Evolutionary conservation across 768 basidiomycete genomes (phyloP).

Genomic region (Agrocybe pediades): DNA sequence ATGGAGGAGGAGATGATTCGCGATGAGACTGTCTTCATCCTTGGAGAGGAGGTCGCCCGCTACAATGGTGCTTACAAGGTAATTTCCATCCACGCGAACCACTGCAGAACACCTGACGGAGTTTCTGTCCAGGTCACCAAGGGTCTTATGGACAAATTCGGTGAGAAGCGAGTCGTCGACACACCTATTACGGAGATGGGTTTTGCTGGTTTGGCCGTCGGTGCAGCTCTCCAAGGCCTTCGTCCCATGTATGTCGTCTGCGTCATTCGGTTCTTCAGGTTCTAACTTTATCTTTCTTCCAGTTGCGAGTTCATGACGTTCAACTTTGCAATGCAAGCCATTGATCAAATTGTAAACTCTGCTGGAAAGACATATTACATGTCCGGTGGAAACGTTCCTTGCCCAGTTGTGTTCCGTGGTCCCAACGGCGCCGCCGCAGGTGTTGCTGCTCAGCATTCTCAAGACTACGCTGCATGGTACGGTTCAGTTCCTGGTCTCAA

Average conservation of each 20-base stretch:
- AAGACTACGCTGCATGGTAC: slow-evolving; percentile 97
- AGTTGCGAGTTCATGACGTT: slow-evolving; percentile 99
- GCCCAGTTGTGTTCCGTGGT: slow-evolving; percentile 99
- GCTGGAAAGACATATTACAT: slow-evolving; percentile 99
- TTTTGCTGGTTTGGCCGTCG: slow-evolving; percentile 95
- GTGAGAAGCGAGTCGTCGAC: slow-evolving; percentile 97
- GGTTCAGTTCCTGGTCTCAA: slow-evolving; percentile 94
- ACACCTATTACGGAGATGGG: slow-evolving; percentile 98
- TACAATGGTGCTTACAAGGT: slow-evolving; percentile 99
- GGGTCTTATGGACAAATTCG: slow-evolving; percentile 98
- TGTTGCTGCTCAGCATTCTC: slow-evolving; percentile 96
- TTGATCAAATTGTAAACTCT: slow-evolving; percentile 99
- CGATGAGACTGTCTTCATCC: slow-evolving; percentile 91
- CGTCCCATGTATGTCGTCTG: slow-evolving; percentile 73
- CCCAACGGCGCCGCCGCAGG: slow-evolving; percentile 98
- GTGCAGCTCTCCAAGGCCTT: slow-evolving; percentile 92
- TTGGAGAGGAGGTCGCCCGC: slow-evolving; percentile 97
- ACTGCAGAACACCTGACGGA: slow-evolving; percentile 12
- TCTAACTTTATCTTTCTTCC: slow-evolving; percentile 8
- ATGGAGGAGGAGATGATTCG: slow-evolving; percentile 99
- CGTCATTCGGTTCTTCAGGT: slow-evolving; percentile 6
- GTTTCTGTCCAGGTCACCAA: slow-evolving; percentile 78
- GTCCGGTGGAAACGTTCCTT: slow-evolving; percentile 98
- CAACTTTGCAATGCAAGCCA: slow-evolving; percentile 99
- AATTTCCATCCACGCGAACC: slow-evolving; percentile 14